These are phyloP conservation scores for Cystoderma amianthinum DNA, from an alignment of 768 basidiomycete species.

Conservation along the genomic window DNA sequence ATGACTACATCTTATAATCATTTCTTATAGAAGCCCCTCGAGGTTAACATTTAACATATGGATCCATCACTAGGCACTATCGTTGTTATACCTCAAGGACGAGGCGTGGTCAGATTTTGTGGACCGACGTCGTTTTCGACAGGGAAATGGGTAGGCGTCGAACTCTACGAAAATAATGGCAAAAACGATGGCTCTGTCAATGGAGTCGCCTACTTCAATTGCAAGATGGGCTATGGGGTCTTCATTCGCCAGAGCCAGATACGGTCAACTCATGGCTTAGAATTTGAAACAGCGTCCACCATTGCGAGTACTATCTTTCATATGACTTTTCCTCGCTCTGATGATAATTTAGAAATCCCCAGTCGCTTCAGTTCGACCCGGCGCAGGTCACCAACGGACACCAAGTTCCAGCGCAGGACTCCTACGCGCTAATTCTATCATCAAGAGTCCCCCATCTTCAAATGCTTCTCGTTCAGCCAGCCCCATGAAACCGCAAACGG, in stretches of 20 bases:
- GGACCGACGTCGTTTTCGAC: constrained; percentile 78
- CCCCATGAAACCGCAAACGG: constrained; percentile 41
- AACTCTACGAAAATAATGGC: constrained; percentile 74
- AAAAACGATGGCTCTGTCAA: constrained; percentile 95
- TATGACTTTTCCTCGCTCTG: background rate
- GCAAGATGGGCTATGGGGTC: constrained; percentile 71
- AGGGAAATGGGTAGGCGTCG: constrained; percentile 95
- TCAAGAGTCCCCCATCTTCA: constrained; percentile 29
- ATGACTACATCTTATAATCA: too few relatives aligned
- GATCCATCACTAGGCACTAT: constrained; percentile 54
- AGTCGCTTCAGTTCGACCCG: constrained; percentile 19
- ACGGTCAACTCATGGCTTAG: constrained; percentile 46
- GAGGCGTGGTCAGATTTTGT: constrained; percentile 80
- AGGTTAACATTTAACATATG: constrained; percentile 8
- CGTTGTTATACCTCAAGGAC: constrained; percentile 75
- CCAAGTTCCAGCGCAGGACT: constrained; percentile 37
- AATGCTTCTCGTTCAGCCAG: constrained; percentile 60
- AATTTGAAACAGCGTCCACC: constrained; percentile 23
- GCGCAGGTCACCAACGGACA: constrained; percentile 52
- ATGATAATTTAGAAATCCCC: constrained; percentile 7
- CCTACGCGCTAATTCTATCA: constrained; percentile 29
- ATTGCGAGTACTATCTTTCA: constrained; percentile 6
- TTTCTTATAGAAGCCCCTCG: background rate
- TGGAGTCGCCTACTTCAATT: constrained; percentile 76
- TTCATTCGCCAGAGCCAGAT: constrained; percentile 88